A percentile compares a stretch with the other conserved stretches of the same genome.
Conservation (phyloP, 1,139 yeast genomes). For the Saccharomyces pastorianus region DNA sequence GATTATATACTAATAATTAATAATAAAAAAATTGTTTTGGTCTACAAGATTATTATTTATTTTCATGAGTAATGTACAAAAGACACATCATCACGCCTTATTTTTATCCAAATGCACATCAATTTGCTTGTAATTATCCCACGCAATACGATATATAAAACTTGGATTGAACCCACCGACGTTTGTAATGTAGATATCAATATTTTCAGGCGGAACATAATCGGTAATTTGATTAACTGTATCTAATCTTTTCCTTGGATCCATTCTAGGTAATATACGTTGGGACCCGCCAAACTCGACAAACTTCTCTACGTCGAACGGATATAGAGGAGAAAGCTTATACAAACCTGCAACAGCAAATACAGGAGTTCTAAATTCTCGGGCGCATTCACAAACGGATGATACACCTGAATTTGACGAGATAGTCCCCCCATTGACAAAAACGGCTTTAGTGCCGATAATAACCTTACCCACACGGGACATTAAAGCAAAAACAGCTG, state of each 20-base stretch:
- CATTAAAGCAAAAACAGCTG: constrained; percentile 92
- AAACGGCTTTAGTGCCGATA: constrained; percentile 83
- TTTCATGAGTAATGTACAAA: neutral
- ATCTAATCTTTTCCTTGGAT: constrained; percentile 46
- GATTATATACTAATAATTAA: neutral
- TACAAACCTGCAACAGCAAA: constrained; percentile 91
- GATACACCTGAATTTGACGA: constrained; percentile 81
- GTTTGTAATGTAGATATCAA: constrained; percentile 89
- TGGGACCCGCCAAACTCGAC: constrained; percentile 88
- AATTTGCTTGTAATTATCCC: constrained; percentile 85
- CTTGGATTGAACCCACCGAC: constrained; percentile 96
- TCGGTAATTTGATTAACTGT: constrained; percentile 89
- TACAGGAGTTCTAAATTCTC: constrained; percentile 89
- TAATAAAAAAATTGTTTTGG: neutral
- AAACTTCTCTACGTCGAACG: constrained; percentile 80
- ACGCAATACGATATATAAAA: constrained; percentile 86
- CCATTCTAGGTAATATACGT: constrained; percentile 29
- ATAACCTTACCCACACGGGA: constrained; percentile 94
- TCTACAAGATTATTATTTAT: neutral
- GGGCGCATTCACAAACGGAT: constrained; percentile 91
- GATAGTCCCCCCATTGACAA: constrained; percentile 93
- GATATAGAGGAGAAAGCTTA: constrained; percentile 88
- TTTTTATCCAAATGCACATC: constrained; percentile 50
- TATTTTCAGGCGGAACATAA: constrained; percentile 87
- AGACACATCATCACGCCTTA: neutral